These are phyloP conservation scores for Plantago elongata DNA, from an alignment of 257 asterid genomes.

Conservation along the genomic window DNA sequence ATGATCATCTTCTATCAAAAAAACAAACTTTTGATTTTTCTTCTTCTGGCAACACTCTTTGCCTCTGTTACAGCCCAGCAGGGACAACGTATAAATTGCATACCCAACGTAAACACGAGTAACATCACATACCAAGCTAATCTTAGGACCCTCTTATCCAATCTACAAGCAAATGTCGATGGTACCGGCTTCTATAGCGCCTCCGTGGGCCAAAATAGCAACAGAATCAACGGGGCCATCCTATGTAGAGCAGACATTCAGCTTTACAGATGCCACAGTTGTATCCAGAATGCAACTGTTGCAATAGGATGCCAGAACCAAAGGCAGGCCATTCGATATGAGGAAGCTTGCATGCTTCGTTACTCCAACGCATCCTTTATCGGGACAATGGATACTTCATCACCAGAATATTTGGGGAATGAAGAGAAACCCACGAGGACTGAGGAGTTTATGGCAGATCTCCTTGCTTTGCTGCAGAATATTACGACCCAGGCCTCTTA, in stretches of 20 bases:
- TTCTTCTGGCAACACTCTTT: not conserved
- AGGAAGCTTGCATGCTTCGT: slow-evolving; percentile 12
- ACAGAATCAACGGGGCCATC: slow-evolving; percentile 14
- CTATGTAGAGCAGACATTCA: slow-evolving; percentile 32
- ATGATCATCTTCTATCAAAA: no score
- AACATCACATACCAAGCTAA: slow-evolving; percentile 23
- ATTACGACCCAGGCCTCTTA: slow-evolving; percentile 1
- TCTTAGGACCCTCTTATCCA: slow-evolving; percentile 14
- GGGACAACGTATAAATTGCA: not conserved
- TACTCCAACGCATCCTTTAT: not conserved
- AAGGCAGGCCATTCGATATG: slow-evolving; percentile 22
- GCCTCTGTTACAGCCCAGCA: not conserved
- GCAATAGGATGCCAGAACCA: slow-evolving; percentile 18
- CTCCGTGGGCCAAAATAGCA: not conserved
- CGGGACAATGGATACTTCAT: not conserved
- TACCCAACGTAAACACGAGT: slow-evolving; percentile 2
- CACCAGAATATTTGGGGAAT: not conserved
- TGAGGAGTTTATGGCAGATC: slow-evolving; percentile 6
- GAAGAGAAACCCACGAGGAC: not conserved
- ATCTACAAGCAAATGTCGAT: not conserved
- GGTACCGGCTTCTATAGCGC: not conserved
- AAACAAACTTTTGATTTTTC: not conserved
- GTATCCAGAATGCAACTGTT: slow-evolving; percentile 13
- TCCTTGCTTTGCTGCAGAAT: not conserved
- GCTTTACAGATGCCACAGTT: slow-evolving; percentile 15